Conservation (phyloP, 1,284 basidiomycete genomes). For the Sutorius eximius region DNA sequence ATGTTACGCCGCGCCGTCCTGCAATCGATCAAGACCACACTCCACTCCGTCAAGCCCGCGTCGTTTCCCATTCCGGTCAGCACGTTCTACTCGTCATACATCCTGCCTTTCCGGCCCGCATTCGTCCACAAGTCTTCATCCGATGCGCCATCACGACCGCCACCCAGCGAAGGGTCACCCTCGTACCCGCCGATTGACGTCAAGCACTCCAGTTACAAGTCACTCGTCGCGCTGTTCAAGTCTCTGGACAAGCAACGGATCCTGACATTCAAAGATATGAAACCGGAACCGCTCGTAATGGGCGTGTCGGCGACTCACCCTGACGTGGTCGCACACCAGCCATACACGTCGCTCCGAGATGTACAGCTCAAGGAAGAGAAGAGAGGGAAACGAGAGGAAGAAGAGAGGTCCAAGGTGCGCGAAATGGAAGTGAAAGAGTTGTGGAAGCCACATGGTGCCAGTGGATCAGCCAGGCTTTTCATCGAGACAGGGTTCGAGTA, state of each 20-base stretch:
- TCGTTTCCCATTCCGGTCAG: constrained; percentile 77
- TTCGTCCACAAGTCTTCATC: constrained; percentile 30
- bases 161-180: constrained; percentile 28
- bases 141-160: constrained; percentile 35
- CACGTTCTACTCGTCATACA: constrained; percentile 71
- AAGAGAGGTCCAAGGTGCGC: constrained; percentile 44
- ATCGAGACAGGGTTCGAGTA: constrained; percentile 59
- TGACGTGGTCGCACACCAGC: constrained; percentile 50
- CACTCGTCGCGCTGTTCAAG: constrained; percentile 78
- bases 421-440: constrained; percentile 63
- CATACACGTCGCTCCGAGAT: constrained; percentile 63
- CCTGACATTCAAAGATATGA: constrained; percentile 70
- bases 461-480: constrained; percentile 54
- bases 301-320: constrained; percentile 64
- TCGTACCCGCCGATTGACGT: constrained; percentile 50
- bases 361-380: constrained; percentile 58
- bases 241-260: constrained; percentile 68
- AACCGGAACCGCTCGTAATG: constrained; percentile 63
- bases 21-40: constrained; percentile 57
- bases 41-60: constrained; percentile 48
- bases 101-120: constrained; percentile 74
- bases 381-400: constrained; percentile 45
- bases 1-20: constrained; percentile 71
- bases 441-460: constrained; percentile 69
- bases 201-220: constrained; percentile 77